Evolutionary conservation across 345 rosid species (phyloP), one percentile per base, ranked within the genome.

Genomic region (Citrus trifoliata): DNA sequence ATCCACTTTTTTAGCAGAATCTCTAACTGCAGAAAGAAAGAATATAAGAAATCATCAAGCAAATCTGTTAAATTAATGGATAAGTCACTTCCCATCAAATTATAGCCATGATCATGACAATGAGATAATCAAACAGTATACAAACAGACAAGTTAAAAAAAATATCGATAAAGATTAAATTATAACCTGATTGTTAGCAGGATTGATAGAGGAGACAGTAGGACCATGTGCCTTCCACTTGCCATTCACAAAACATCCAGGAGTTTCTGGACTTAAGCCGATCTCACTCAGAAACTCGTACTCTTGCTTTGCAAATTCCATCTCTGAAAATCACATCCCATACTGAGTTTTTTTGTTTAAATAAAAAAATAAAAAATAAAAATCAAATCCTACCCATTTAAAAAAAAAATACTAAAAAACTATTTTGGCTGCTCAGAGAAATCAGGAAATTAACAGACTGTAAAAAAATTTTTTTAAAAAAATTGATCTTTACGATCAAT

Each of bases 181-280:
- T 3, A 13, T 74, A 81, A 93, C 97, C 96, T 95, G 95, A 82
- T 96, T 96, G 82, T 90, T 87, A 14, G 89, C 95, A 30, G 99
- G 99, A 85, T 94, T 93, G 48, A 82, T 16, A 75, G 94, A 85
- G 66, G 93, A 87, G 76, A 89, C 83, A 8, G 88, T 79, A 38
- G 97, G 90, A 28, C 99, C 98, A 71, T 58, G 79, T 22, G 89
- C 97, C 87, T 86, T 90, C 99, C 97, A 96, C 48, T 71, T 76
- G 69, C 99, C 99, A 81, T 63, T 82, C 67, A 94, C 92, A 81
- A 81, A 93, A 78, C 89, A 86, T 13, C 99, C 99, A 42, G 85
- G 51, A 80, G 90, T 96, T 62, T 85, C 85, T 62, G 93, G 70
- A 71, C 84, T 75, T 76, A 96, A 78, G 5, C 98, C 97, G 85